Base-by-base conservation (phyloP, 106 monocot genomes). In the Iris macrosiphon region DNA sequence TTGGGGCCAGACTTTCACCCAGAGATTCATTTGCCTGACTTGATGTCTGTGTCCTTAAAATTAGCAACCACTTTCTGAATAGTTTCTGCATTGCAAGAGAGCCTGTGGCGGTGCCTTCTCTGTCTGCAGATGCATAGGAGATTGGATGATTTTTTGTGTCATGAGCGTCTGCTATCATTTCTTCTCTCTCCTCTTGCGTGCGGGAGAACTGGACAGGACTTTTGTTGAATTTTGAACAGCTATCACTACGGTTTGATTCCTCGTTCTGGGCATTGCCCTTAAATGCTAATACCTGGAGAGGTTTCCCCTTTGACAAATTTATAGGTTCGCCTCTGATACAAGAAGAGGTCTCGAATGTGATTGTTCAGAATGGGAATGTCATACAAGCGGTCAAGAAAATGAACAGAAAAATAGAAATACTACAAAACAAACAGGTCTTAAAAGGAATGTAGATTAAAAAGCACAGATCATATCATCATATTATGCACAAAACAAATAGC, bases 1-100 rank as follows among this genome's bases (percentile, higher is more conserved):
- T 33, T 51, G 65, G 24, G 10, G 20, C 35, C 37, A 50, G 19
- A 45, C 29, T 52, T 73, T 60, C 57, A 13, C n/a, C 29, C 30
- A 54, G 40, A 54, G 32, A 23, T 32, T 68, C 59, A 71, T 57
- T 59, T 21, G 43, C 29, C 21, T 33, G 64, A 64, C 27, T 72
- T 5, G 58, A 64, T 22, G 67, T 60, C 18, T 79, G 63, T 41
- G 71, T 74, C 42, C 40, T 67, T 41, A 78, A 54, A 32, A 79
- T 75, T 49, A 75, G 31, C 50, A 75, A 43, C 84, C 78, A 84
- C 31, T 84, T 84, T 34, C 34, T 59, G 54, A 84, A 84, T 51
- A 84, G 18, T 29, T 69, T 75, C 53, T 79, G 38, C 22, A 74
- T 64, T 18, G 61, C 62, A 42, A 59, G 62, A 64, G 82, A 76